A percentile compares a stretch with the other conserved stretches of the same genome.
phyloP scores from a whole-genome alignment of 129 eudicot species.

The Lactuca saligna region DNA sequence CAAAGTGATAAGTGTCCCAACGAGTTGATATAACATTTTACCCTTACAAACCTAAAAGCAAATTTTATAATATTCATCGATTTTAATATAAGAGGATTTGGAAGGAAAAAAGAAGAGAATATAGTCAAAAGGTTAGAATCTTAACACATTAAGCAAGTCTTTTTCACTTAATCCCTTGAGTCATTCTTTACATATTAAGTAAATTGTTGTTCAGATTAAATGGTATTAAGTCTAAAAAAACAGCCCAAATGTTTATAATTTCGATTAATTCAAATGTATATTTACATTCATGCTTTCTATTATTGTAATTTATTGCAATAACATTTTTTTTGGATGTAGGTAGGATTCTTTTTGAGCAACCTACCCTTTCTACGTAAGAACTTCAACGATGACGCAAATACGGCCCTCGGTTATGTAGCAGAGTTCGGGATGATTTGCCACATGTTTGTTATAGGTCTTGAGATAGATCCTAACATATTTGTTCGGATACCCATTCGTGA shows the following conservation, averaged over 20 bases:
- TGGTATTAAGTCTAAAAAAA: no score
- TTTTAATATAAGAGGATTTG: no score
- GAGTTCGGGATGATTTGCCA: constrained; percentile 73
- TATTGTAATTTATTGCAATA: neutral
- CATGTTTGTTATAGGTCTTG: constrained; percentile 83
- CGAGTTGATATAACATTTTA: no score
- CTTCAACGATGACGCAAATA: constrained; percentile 34
- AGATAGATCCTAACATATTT: constrained; percentile 57
- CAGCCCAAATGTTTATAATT: neutral
- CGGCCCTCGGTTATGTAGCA: constrained; percentile 51
- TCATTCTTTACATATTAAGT: no score
- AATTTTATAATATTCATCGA: neutral
- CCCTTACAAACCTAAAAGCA: neutral
- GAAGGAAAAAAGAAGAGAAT: no score
- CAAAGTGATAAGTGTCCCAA: no score
- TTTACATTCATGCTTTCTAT: neutral
- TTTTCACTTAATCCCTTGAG: no score
- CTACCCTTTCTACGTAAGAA: constrained; percentile 45
- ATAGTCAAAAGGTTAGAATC: neutral
- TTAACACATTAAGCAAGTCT: neutral
- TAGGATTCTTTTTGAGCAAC: constrained; percentile 58
- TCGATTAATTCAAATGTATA: neutral
- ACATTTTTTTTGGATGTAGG: constrained; percentile 42
- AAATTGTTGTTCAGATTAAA: no score
- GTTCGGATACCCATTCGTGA: constrained; percentile 58